Percentiles rank a stretch among this genome's conserved stretches.
Conservation (phyloP, 2,329 filamentous ascomycete species). For the Bimuria novae-zelandiae region DNA sequence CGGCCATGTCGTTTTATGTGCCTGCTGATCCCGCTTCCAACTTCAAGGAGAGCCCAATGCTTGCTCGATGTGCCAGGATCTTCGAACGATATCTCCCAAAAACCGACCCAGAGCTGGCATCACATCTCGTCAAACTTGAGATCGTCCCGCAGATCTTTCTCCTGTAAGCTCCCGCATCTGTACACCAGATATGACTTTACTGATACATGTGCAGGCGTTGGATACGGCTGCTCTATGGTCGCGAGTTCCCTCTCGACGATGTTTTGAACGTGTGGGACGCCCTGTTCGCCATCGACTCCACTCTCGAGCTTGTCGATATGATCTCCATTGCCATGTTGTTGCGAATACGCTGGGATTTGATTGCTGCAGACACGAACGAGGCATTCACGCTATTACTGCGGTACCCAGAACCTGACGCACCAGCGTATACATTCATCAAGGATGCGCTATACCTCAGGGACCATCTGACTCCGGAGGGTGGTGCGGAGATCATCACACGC, state of each 20-base stretch:
- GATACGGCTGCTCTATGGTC: constrained; percentile 89
- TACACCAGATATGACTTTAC: constrained; percentile 1
- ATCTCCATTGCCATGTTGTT: constrained; percentile 95
- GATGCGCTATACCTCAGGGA: constrained; percentile 78
- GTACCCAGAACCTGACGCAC: constrained; percentile 71
- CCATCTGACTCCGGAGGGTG: constrained; percentile 66
- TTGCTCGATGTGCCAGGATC: constrained; percentile 83
- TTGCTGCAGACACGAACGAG: constrained; percentile 85
- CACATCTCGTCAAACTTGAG: constrained; percentile 80
- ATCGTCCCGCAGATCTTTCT: constrained; percentile 96
- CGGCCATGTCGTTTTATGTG: constrained; percentile 85
- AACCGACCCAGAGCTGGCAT: constrained; percentile 80
- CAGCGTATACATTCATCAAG: constrained; percentile 78
- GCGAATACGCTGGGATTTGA: constrained; percentile 84
- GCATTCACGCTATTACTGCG: constrained; percentile 82
- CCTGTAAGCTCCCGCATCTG: constrained; percentile 63
- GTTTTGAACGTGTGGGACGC: constrained; percentile 87
- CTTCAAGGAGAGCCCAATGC: constrained; percentile 67
- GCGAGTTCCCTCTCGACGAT: constrained; percentile 89
- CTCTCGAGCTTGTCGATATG: constrained; percentile 79
- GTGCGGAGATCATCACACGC: constrained; percentile 69
- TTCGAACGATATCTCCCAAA: constrained; percentile 80
- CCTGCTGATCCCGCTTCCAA: constrained; percentile 51
- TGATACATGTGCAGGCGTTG: constrained; percentile 67
- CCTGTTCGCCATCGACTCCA: constrained; percentile 83